Evolutionary conservation across 768 basidiomycete species (phyloP), one percentile per base, ranked within the genome.

Genomic region (Leccinum truebloodii): DNA sequence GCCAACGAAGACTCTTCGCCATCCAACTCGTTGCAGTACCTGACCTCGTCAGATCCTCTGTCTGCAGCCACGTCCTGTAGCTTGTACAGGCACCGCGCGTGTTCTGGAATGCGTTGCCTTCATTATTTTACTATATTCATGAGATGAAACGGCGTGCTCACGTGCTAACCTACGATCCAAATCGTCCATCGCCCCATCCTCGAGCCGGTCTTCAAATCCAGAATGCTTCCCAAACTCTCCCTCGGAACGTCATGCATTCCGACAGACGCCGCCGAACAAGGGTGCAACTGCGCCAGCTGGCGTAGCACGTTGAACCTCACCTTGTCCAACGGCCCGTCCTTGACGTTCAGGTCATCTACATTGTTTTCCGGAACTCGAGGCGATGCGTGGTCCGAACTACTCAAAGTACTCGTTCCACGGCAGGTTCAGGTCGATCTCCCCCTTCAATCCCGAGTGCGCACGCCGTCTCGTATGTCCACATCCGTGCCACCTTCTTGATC

Each of bases 171-270:
- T 10, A 10, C 32, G 32, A 32, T 32, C 90, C 39, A 92, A 66
- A 18, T 86, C 83, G 62, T 92, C 88, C 67, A 76, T 74, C 34
- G 71, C 71, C 46, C 59, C 69, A 6, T 70, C 68, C n/a, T 82
- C 80, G 18, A 44, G 3, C 9, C 64, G 65, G 14, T 69, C 67
- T 3, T 80, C 80, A 12, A 89, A 80, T 0, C 85, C 85, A 5
- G 91, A 76, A 64, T 91, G 86, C 34, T 79, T 74, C 4, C 80
- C 83, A 6, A 96, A 35, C 84, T 85, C 64, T 92, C 85, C 46
- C 81, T 74, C 0, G 95, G 94, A 1, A 93, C 89, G 54, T 89
- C 86, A 24, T 95, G 93, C 80, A 26, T 26, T 26, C 26, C 26
- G 26, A 26, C 26, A 26, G 26, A 26, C 26, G 26, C 26, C 26